Percentiles rank a stretch among this genome's conserved stretches.
These are phyloP conservation scores for Trichoderma lentiforme DNA, from an alignment of 2,329 filamentous ascomycete genomes.

Conservation along the genomic window DNA sequence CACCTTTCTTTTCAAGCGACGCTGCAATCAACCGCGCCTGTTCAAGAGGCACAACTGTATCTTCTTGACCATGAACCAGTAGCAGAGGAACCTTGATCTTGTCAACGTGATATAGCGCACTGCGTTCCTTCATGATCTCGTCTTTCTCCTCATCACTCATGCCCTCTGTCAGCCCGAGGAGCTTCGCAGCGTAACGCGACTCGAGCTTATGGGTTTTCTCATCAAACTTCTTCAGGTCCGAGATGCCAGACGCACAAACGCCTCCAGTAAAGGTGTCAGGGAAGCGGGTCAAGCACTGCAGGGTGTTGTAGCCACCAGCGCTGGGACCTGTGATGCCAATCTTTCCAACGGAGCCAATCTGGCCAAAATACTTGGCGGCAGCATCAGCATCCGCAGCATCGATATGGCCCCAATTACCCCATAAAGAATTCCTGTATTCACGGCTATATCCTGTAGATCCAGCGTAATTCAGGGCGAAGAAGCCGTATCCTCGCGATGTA, in stretches of 20 bases:
- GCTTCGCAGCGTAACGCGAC: slow-evolving; percentile 44
- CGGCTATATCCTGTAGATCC: slow-evolving; percentile 51
- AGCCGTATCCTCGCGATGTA: slow-evolving; percentile 52
- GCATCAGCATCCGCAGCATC: slow-evolving; percentile 51
- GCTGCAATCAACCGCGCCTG: slow-evolving; percentile 53
- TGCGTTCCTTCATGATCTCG: slow-evolving; percentile 43
- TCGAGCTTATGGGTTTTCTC: slow-evolving; percentile 56
- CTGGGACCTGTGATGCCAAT: slow-evolving; percentile 50
- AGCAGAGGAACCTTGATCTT: slow-evolving; percentile 49
- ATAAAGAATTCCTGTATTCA: slow-evolving; percentile 47
- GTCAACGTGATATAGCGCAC: slow-evolving; percentile 47
- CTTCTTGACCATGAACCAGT: slow-evolving; percentile 53
- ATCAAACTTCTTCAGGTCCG: slow-evolving; percentile 45
- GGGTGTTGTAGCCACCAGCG: slow-evolving; percentile 52
- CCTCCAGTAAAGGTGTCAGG: slow-evolving; percentile 48
- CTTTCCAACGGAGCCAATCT: slow-evolving; percentile 31
- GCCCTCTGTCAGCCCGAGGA: slow-evolving; percentile 35
- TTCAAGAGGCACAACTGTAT: slow-evolving; percentile 56
- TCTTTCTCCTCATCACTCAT: slow-evolving; percentile 39
- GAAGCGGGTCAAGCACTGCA: slow-evolving; percentile 46
- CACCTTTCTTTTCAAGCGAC: slow-evolving; percentile 40
- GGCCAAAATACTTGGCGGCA: slow-evolving; percentile 41
- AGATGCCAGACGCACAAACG: slow-evolving; percentile 49
- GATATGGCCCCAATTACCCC: slow-evolving; percentile 48
- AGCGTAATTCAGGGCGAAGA: slow-evolving; percentile 49